Percentiles rank a stretch among this genome's conserved stretches.
Conservation (phyloP, 1,284 basidiomycete genomes). For the Wallemia hederae region DNA sequence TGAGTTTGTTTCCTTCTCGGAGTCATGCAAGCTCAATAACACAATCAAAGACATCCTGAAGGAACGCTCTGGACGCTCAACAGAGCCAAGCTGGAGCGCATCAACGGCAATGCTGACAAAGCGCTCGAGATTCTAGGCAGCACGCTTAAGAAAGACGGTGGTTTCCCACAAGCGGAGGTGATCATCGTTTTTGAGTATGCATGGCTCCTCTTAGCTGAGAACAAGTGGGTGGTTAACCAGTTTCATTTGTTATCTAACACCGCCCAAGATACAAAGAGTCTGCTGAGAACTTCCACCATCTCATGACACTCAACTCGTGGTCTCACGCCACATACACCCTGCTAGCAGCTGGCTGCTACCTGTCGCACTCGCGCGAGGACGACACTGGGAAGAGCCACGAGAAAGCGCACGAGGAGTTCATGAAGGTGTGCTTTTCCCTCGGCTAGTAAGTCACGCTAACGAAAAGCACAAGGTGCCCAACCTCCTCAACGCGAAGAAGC, state of each 20-base stretch:
- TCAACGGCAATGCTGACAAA: slow-evolving; percentile 29
- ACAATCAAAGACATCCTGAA: slow-evolving; percentile 24
- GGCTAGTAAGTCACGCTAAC: not conserved
- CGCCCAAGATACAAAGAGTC: not conserved
- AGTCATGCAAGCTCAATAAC: not conserved
- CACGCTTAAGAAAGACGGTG: not conserved
- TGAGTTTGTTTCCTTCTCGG: not conserved
- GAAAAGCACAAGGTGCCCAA: slow-evolving; percentile 26
- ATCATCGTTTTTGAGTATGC: slow-evolving; percentile 42
- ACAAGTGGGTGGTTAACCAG: slow-evolving; percentile 13
- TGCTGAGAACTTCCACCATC: not conserved
- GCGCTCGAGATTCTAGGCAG: slow-evolving; percentile 24
- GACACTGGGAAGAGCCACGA: not conserved
- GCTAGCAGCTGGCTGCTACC: slow-evolving; percentile 32
- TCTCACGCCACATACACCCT: slow-evolving; percentile 39
- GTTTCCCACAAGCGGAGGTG: slow-evolving; percentile 37
- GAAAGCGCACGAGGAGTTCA: not conserved
- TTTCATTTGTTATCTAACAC: not conserved
- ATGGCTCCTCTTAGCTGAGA: slow-evolving; percentile 35
- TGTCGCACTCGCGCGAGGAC: slow-evolving; percentile 15
- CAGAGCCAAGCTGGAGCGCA: slow-evolving; percentile 38
- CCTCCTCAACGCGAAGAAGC: slow-evolving; percentile 28
- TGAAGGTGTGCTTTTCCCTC: not conserved
- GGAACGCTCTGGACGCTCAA: slow-evolving; percentile 47
- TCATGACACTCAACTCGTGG: not conserved